Evolutionary conservation across 1,284 basidiomycete genomes (phyloP).

Genomic region (Ceratobasidium sp.): DNA sequence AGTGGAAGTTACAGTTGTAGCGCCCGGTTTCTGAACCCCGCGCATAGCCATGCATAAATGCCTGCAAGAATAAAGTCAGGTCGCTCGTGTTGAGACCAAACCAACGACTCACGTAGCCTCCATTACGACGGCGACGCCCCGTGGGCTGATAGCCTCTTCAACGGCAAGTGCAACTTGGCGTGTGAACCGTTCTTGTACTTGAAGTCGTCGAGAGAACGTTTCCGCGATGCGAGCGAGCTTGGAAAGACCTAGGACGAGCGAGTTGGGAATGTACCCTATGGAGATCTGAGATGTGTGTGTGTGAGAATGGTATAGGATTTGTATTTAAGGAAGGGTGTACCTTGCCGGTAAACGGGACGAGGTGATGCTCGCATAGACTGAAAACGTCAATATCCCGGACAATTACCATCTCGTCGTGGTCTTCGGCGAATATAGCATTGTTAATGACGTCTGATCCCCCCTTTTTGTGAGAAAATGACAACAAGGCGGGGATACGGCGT

Average conservation of each 20-base stretch:
- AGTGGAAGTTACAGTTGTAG: slow-evolving; percentile 96
- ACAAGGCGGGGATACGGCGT: slow-evolving; percentile 27
- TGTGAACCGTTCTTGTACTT: slow-evolving; percentile 97
- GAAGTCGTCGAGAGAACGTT: slow-evolving; percentile 94
- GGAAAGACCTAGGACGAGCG: slow-evolving; percentile 94
- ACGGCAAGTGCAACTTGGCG: slow-evolving; percentile 98
- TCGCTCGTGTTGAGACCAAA: slow-evolving; percentile 7
- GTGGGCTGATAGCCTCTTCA: slow-evolving; percentile 96
- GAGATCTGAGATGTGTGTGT: slow-evolving; percentile 60
- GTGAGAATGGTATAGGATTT: background rate
- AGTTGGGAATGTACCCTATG: slow-evolving; percentile 95
- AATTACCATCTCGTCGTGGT: slow-evolving; percentile 99
- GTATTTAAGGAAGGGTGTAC: slow-evolving; percentile 60
- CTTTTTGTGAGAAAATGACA: background rate
- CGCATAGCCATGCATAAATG: slow-evolving; percentile 99
- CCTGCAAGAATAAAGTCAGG: slow-evolving; percentile 58
- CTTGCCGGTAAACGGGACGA: slow-evolving; percentile 98
- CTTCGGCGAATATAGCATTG: slow-evolving; percentile 98
- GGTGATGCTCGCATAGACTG: slow-evolving; percentile 97
- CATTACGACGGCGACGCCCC: slow-evolving; percentile 99
- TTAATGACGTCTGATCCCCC: slow-evolving; percentile 87
- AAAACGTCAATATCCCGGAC: slow-evolving; percentile 98
- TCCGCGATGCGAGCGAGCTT: slow-evolving; percentile 98
- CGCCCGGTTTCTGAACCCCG: slow-evolving; percentile 98
- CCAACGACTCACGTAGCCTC: slow-evolving; percentile 84